Evolutionary conservation across 768 basidiomycete species (phyloP), one percentile per base, ranked within the genome.

Genomic region (Clavulina sp.): DNA sequence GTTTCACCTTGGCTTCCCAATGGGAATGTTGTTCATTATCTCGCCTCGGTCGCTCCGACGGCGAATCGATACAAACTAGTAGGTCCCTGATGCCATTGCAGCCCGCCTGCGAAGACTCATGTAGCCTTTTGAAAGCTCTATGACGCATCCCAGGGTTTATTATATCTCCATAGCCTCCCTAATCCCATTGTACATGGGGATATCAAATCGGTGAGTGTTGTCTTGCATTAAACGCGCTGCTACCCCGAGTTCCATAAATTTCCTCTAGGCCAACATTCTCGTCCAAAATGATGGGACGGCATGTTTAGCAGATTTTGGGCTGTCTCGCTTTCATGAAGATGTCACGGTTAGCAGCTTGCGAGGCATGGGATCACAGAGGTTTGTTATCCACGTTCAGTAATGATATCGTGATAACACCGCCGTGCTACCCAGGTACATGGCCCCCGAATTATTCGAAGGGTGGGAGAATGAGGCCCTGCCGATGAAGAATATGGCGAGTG

Each of bases 121-220:
- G 6, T 5, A 16, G 6, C 9, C 9, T 46, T 46, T 9, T 26
- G 13, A 4, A 16, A 57, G 56, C 26, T 57, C 4, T 40, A 23
- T 23, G 51, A 54, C 9, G 53, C 50, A 7, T 47, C 56, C 2
- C 44, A 54, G 28, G 57, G 55, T 2, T 41, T 58, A 16, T 29
- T 26, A 6, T 56, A 58, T 47, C 29, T 58, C 18, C 57, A 58
- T 34, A 43, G 5, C n/a, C 53, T 36, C 40, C 33, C 36, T 34
- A 55, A 55, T 47, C 40, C 53, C 2, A 43, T 58, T 2, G 57
- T 56, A 16, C 57, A 58, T 30, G 53, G 54, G 3, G 57, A 58
- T 44, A 32, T 58, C 26, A 56, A 56, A 51, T 52, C 43, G 16
- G 57, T 58, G n/a, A n/a, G n/a, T 3, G 57, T 56, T 6, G 18